Base-by-base conservation (phyloP, 306 rosid genomes). In the Vicia sativa region DNA sequence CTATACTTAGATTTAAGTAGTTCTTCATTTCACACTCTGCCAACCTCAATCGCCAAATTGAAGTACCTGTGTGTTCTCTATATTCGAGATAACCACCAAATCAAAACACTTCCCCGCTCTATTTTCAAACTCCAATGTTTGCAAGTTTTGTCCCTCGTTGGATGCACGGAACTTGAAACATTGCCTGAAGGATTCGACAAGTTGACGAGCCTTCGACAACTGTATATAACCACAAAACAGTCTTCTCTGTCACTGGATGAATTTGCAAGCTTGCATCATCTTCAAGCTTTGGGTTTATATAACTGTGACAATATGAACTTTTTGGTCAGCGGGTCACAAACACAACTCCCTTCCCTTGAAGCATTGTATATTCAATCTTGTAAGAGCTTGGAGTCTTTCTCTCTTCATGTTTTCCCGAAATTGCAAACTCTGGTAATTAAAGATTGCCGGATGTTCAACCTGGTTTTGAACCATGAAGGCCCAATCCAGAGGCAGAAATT, bases 131-230 rank as follows among this genome's bases (percentile, higher is more conserved):
- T 57, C 23, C 62, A n/a, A 13, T 2, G 2, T 29, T 57, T 57
- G 42, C 42, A 12, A 57, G 6, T 57, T 57, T 29, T 57, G 62
- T n/a, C 41, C 5, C 23, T 57, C 1, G 2, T 0, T 3, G 62
- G 39, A 13, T 57, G 62, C 42, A 57, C 11, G 6, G 42, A 57
- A 31, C 62, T 57, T 29, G 62, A 57, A 29, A 57, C 12, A 57
- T 29, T 57, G 62, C 62, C 62, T 3, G 4, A 57, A 57, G 42
- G 62, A 57, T n/a, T 57, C 4, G 42, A 1, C 42, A 57, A 57
- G 42, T 5, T 57, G 62, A 28, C 9, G 0, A 57, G 62, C 62
- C 62, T 57, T 3, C 62, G 21, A 57, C 3, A 57, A 8, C 12
- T 57, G 42, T 2, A 2, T 55, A 55, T 55, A 12, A 26, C 61